These are phyloP conservation scores for Rhododendron henanense DNA, from an alignment of 148 eudicot species.

Conservation along the genomic window DNA sequence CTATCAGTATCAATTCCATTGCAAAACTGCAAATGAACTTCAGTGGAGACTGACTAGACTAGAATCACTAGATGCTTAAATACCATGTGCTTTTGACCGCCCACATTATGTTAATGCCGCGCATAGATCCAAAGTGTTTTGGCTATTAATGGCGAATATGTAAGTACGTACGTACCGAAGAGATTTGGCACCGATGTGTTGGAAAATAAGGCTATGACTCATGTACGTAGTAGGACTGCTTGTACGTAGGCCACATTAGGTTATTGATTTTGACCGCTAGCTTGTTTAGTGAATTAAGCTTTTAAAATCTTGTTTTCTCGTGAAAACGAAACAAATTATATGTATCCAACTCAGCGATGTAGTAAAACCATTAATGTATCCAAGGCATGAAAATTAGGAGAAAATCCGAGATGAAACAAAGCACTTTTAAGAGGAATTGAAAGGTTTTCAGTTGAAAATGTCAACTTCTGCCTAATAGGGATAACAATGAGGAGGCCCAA, in stretches of 20 bases:
- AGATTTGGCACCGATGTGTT: background rate
- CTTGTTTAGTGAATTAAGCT: background rate
- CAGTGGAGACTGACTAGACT: background rate
- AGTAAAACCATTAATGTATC: background rate
- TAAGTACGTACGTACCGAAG: background rate
- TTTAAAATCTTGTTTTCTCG: background rate
- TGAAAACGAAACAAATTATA: background rate
- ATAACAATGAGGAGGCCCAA: too few relatives aligned
- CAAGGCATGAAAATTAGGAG: background rate
- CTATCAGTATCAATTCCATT: background rate
- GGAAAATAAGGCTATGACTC: background rate
- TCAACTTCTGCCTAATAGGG: background rate
- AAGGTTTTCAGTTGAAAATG: too few relatives aligned
- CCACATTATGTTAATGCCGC: background rate
- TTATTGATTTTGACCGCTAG: background rate
- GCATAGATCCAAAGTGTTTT: background rate
- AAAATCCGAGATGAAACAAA: background rate
- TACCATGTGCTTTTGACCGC: background rate
- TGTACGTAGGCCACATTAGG: background rate
- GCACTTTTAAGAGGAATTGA: background rate
- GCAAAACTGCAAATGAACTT: background rate
- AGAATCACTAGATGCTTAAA: background rate
- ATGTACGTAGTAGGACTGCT: background rate
- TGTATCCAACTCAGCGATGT: background rate
- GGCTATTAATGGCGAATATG: background rate